phyloP scores from a whole-genome alignment of 2,329 filamentous ascomycete species.

The Tolypocladium cylindrosporum region DNA sequence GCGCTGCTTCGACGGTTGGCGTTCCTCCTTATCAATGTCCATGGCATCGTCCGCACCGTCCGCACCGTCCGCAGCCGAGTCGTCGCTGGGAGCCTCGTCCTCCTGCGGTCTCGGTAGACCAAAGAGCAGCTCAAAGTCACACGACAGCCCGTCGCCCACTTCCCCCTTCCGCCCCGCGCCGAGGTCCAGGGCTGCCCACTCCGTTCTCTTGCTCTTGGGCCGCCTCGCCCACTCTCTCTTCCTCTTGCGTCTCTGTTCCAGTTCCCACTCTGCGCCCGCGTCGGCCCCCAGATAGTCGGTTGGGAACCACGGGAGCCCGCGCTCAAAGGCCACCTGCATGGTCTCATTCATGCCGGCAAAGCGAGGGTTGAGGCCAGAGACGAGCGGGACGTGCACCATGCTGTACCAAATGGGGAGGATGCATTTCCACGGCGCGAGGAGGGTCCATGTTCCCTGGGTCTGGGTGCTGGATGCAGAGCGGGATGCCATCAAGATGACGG shows the following conservation, averaged over 20 bases:
- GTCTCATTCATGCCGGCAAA: conserved; percentile 76
- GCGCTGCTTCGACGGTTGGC: background rate
- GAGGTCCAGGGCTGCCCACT: conserved; percentile 66
- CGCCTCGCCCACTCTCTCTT: conserved; percentile 68
- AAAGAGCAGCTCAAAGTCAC: conserved; percentile 71
- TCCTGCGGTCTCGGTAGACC: conserved; percentile 9
- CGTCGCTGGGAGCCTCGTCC: conserved; percentile 1
- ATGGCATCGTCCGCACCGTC: conserved; percentile 18
- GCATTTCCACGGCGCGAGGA: conserved; percentile 86
- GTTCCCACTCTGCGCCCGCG: conserved; percentile 71
- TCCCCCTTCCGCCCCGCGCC: conserved; percentile 70
- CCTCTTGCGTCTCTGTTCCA: conserved; percentile 55
- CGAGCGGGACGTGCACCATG: conserved; percentile 72
- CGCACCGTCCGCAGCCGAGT: conserved; percentile 4
- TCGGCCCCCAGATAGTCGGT: conserved; percentile 72
- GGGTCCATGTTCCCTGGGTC: conserved; percentile 64
- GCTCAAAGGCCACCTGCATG: conserved; percentile 74
- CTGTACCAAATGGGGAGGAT: conserved; percentile 79
- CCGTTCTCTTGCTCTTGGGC: conserved; percentile 71
- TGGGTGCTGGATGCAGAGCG: conserved; percentile 35
- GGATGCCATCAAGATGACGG: conserved; percentile 59
- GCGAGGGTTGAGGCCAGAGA: conserved; percentile 67
- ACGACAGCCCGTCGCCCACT: conserved; percentile 70
- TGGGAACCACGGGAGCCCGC: conserved; percentile 71
- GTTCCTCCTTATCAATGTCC: conserved; percentile 17